Base-by-base conservation (phyloP, 2,329 filamentous ascomycete genomes). In the Emergomyces africanus region DNA sequence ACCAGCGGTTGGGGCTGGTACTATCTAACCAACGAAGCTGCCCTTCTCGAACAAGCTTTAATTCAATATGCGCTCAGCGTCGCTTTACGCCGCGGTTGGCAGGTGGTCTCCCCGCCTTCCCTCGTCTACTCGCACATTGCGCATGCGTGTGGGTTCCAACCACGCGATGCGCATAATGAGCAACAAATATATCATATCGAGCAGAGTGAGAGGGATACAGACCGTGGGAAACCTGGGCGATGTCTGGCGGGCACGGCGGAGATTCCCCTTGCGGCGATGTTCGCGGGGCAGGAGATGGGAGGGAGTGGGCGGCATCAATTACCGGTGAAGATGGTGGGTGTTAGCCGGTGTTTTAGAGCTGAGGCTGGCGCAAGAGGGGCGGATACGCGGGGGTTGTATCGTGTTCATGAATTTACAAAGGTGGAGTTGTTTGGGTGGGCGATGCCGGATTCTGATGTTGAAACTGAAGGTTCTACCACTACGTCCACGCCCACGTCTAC, bases 341-440 rank as follows among this genome's bases (percentile, higher is more conserved):
- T 88, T 0, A 96, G 89, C 59, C 82, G 94, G n/a, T 95, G 91
- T 78, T 99, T 95, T 74, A 87, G 94, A 57, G 94, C 94, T 50
- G 94, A 99, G 75, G 94, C 94, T 0, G 94, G 94, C 37, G 89
- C 90, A 0, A 81, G 92, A 44, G 94, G 94, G 35, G 85, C 87
- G 28, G 89, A 94, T 66, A 96, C 91, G 1, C 96, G 96, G 75
- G 94, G 94, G 5, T 77, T 99, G 1, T 99, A 97, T 75, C 87
- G 94, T 33, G 94, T 99, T 3, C 94, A 99, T 74, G 94, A 99
- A 74, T 99, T 99, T 74, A 96, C 90, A 33, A 99, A 99, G 72
- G 92, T 99, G 0, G 94, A 99, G 74, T 85, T 99, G 79, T 97
- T 99, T 70, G 90, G 88, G 0, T 99, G 94, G 94, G 87, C 89